Conservation (phyloP, 2,329 filamentous ascomycete genomes). For the Beauveria bassiana region DNA sequence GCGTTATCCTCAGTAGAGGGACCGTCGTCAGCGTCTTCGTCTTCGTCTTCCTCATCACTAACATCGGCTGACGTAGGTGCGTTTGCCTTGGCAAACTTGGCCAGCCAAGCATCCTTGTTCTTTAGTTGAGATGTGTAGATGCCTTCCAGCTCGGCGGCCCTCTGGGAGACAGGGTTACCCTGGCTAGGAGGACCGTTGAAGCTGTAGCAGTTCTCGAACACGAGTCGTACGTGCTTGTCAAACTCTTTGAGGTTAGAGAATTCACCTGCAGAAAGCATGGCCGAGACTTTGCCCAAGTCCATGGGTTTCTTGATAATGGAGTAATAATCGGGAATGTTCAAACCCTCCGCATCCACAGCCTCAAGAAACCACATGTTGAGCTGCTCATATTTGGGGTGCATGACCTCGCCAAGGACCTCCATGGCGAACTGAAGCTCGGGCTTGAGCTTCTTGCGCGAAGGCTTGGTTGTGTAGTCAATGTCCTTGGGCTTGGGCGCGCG, state of each 20-base stretch:
- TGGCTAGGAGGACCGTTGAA: constrained; percentile 61
- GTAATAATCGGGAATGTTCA: constrained; percentile 90
- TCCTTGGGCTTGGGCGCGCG: constrained; percentile 87
- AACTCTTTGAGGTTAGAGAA: constrained; percentile 82
- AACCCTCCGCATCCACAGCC: constrained; percentile 86
- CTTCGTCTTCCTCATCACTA: constrained; percentile 65
- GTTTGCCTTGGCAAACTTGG: constrained; percentile 55
- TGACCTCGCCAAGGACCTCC: constrained; percentile 68
- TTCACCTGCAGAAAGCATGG: constrained; percentile 68
- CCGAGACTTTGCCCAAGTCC: constrained; percentile 78
- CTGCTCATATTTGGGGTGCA: constrained; percentile 61
- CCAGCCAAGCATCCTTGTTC: constrained; percentile 74
- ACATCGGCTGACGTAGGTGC: constrained; percentile 51
- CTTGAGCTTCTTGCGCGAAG: constrained; percentile 79
- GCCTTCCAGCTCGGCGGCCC: constrained; percentile 65
- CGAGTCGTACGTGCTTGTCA: constrained; percentile 71
- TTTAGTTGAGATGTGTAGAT: constrained; percentile 70
- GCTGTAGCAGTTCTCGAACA: constrained; percentile 82
- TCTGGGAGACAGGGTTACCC: constrained; percentile 63
- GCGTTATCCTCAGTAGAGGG: constrained; percentile 32
- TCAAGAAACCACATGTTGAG: constrained; percentile 69
- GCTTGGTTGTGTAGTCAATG: constrained; percentile 70
- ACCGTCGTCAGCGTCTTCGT: constrained; percentile 48
- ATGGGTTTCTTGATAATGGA: constrained; percentile 94
- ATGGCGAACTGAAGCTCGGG: constrained; percentile 88